Evolutionary conservation across 352 stramenopile species (phyloP).

Genomic region (Pythium volutum): DNA sequence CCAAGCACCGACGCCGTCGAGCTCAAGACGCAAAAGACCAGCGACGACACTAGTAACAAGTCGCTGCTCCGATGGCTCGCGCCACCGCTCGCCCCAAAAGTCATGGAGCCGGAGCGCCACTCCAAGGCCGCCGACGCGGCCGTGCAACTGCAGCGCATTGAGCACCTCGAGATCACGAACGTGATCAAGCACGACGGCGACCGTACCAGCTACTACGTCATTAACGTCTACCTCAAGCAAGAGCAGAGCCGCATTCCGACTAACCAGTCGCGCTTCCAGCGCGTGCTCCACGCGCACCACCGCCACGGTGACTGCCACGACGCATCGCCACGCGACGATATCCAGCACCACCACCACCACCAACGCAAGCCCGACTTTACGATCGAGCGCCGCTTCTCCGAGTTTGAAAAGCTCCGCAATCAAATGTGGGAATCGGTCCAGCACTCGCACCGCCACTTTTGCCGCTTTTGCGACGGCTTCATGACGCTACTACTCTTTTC

Average conservation of each 20-base stretch:
- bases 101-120: slow-evolving; percentile 16
- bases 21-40: slow-evolving; percentile 6
- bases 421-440: slow-evolving; percentile 41
- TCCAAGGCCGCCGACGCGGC: slow-evolving; percentile 19
- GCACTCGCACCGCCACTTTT: slow-evolving; percentile 40
- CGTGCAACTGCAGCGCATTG: slow-evolving; percentile 27
- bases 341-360: neutral
- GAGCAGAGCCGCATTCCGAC: slow-evolving; percentile 50
- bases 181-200: slow-evolving; percentile 22
- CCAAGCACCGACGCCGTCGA: slow-evolving; percentile 20
- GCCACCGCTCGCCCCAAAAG: slow-evolving; percentile 38
- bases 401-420: slow-evolving; percentile 49
- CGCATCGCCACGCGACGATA: too few species aligned
- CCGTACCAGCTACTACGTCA: slow-evolving; percentile 29
- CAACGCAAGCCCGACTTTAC: slow-evolving; percentile 37
- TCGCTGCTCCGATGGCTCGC: slow-evolving; percentile 19
- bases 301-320: too few species aligned
- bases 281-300: slow-evolving; percentile 7
- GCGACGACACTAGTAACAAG: neutral
- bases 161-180: slow-evolving; percentile 29
- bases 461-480: slow-evolving; percentile 61
- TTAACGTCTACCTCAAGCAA: slow-evolving; percentile 59
- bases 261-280: slow-evolving; percentile 8
- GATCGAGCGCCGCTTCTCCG: slow-evolving; percentile 60
- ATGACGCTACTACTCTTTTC: slow-evolving; percentile 52